Base-by-base conservation (phyloP, 768 basidiomycete genomes). In the Russula griseocarnosa region DNA sequence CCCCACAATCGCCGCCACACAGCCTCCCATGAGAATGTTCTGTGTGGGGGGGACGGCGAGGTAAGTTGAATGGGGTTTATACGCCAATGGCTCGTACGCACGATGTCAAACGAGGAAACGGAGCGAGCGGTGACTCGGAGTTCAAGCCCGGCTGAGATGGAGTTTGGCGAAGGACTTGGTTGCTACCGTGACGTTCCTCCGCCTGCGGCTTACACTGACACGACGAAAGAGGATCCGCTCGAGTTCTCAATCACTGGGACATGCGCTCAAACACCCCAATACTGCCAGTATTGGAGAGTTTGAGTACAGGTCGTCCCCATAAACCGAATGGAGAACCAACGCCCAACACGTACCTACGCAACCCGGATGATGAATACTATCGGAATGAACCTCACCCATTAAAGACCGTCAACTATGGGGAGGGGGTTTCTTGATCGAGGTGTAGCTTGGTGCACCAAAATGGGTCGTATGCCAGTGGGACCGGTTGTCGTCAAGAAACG, bases 21-120 rank as follows among this genome's bases (percentile, higher is more conserved):
- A 94, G 18, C 91, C 90, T 32, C 92, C 91, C 22, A 91, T 83
- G 24, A 91, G 85, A 71, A 94, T 92, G 71, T 88, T 92, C 85
- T 87, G 62, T 58, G 47, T 46, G 44, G 46, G n/a, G 3, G 38
- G 18, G 32, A 11, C 11, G 20, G 42, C n/a, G 14, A 26, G 20
- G 32, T 20, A 20, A 13, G 49, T 28, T 30, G 38, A 34, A 47
- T 30, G 40, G 40, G 32, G 24, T 22, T 53, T 3, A 18, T 46
- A 34, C 42, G 28, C 22, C 26, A 18, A 55, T 11, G 46, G 26
- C 46, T n/a, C 36, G 56, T 26, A 76, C 81, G 34, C 67, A 85
- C 85, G 69, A 93, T 83, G 74, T 83, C 74, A 84, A 92, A 54
- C 85, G 85, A 60, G 92, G 91, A 68, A 84, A 78, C 34, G 92